Percentiles rank a stretch among this genome's conserved stretches.
These are phyloP conservation scores for Pharus latifolius DNA, from an alignment of 176 grass and related monocot species.

Conservation along the genomic window DNA sequence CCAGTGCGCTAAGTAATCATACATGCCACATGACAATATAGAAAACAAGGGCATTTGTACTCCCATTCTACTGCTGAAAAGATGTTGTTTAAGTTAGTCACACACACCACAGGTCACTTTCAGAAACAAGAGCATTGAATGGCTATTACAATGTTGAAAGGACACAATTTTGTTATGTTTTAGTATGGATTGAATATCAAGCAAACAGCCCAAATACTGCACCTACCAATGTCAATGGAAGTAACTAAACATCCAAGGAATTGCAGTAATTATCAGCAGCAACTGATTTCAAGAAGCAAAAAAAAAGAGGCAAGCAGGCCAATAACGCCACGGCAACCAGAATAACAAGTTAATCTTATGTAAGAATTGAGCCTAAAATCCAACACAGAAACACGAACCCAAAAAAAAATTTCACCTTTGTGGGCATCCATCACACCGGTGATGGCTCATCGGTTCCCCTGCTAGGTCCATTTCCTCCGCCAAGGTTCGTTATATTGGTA, in stretches of 20 bases:
- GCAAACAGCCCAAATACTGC: neutral
- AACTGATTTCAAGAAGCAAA: conserved; percentile 14
- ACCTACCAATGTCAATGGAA: neutral
- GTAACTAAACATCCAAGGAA: neutral
- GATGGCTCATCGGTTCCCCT: conserved; percentile 33
- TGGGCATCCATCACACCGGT: conserved; percentile 30
- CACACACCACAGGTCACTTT: too few relatives aligned
- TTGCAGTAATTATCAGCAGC: neutral
- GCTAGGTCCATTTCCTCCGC: conserved; percentile 14
- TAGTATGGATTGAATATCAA: neutral
- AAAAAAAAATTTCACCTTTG: conserved; percentile 29
- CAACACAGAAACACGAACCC: conserved; percentile 5
- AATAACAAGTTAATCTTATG: conserved; percentile 16
- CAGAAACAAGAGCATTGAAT: too few relatives aligned
- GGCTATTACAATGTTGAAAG: neutral
- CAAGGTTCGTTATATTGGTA: neutral
- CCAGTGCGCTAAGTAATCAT: too few relatives aligned
- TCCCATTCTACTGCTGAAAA: too few relatives aligned
- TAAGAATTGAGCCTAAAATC: conserved; percentile 20
- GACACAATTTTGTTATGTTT: neutral
- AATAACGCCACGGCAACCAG: conserved; percentile 2
- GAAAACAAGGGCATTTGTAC: too few relatives aligned
- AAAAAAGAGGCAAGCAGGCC: neutral
- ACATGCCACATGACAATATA: too few relatives aligned
- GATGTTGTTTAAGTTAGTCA: too few relatives aligned